These are phyloP conservation scores for Skeletonema costatum DNA, from an alignment of 108 stramenopile species.

Conservation along the genomic window DNA sequence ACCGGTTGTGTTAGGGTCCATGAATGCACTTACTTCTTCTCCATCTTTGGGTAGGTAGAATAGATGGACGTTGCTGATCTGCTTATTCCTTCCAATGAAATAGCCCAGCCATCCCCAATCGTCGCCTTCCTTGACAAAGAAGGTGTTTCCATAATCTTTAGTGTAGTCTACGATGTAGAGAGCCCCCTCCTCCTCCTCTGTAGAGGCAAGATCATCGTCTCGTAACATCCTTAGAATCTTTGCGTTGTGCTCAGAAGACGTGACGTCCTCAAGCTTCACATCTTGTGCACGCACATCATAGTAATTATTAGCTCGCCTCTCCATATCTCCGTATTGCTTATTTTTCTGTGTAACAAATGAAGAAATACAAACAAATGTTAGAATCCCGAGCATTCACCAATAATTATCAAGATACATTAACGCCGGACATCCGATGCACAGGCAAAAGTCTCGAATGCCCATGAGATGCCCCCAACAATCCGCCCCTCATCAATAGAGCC, in stretches of 20 bases:
- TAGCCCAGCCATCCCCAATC: constrained; percentile 8
- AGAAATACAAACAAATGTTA: too few species aligned
- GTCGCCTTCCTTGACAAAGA: not conserved
- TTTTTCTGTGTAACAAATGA: not conserved
- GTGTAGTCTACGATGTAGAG: not conserved
- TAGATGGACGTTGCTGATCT: not conserved
- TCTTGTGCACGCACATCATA: not conserved
- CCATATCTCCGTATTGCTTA: not conserved
- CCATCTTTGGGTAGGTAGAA: not conserved
- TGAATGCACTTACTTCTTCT: not conserved
- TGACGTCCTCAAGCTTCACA: not conserved
- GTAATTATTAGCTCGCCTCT: not conserved
- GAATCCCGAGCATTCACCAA: too few species aligned
- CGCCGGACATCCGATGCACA: too few species aligned
- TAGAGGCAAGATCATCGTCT: not conserved
- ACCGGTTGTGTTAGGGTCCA: not conserved
- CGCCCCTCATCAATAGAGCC: too few species aligned
- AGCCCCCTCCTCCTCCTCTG: not conserved
- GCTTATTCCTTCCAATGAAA: not conserved
- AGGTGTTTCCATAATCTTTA: not conserved
- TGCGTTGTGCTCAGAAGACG: not conserved
- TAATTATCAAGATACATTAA: too few species aligned
- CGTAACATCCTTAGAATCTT: not conserved
- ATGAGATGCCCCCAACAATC: too few species aligned
- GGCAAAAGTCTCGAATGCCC: too few species aligned